These are phyloP conservation scores for Ogataea corticis DNA, from an alignment of 805 yeast genomes.

Conservation along the genomic window DNA sequence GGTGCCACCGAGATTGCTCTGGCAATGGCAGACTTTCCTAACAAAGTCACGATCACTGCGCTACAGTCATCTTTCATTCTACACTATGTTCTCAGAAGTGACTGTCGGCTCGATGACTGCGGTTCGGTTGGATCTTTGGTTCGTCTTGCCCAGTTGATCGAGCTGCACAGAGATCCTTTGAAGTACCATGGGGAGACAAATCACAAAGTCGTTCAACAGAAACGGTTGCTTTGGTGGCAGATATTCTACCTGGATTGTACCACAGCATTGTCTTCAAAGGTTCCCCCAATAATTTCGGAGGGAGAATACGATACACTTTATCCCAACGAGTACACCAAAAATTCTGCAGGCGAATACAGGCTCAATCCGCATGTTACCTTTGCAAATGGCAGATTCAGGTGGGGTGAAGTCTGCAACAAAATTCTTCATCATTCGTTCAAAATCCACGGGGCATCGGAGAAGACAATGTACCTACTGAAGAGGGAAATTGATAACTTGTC, in stretches of 20 bases:
- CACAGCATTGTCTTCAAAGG: constrained; percentile 54
- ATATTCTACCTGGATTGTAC: constrained; percentile 59
- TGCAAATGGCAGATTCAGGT: constrained; percentile 54
- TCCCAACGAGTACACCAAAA: constrained; percentile 43
- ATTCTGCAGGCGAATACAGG: constrained; percentile 31
- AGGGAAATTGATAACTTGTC: constrained; percentile 22
- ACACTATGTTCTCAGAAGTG: constrained; percentile 51
- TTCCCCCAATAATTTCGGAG: constrained; percentile 52
- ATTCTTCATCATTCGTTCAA: constrained; percentile 17
- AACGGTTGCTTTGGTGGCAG: constrained; percentile 69
- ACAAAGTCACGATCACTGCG: constrained; percentile 43
- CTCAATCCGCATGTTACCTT: constrained; percentile 49
- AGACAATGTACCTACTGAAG: not conserved
- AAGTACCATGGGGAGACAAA: constrained; percentile 50
- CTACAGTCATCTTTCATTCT: constrained; percentile 40
- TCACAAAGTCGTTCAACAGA: constrained; percentile 47
- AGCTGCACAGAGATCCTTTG: constrained; percentile 62
- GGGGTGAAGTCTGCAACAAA: constrained; percentile 25
- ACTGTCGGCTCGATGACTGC: constrained; percentile 57
- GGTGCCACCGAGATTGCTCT: constrained; percentile 49
- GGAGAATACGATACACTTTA: constrained; percentile 58
- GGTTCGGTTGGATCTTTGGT: constrained; percentile 55
- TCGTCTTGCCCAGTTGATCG: constrained; percentile 55
- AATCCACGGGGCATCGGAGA: constrained; percentile 7
- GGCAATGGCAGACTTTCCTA: constrained; percentile 52